Conservation (phyloP, 2,329 filamentous ascomycete species). For the Diplodia seriata region DNA sequence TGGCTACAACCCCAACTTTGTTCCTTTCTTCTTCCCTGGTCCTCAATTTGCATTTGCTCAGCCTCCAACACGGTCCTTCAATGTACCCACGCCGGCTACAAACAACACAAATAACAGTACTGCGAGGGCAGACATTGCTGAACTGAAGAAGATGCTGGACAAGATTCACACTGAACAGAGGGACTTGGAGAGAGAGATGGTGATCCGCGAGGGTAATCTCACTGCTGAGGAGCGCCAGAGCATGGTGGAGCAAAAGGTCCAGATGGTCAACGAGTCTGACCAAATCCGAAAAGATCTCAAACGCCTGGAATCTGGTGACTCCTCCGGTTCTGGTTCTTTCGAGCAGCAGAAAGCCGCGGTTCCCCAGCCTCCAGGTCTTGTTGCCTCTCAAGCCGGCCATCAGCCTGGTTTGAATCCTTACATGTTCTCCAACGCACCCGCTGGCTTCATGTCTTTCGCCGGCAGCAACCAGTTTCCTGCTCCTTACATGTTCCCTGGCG, state of each 20-base stretch:
- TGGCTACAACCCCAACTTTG: neutral
- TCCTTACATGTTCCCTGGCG: constrained; percentile 14
- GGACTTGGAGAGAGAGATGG: constrained; percentile 40
- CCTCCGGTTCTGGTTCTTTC: neutral
- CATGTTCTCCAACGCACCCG: constrained; percentile 2
- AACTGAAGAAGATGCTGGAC: constrained; percentile 45
- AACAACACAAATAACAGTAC: constrained; percentile 4
- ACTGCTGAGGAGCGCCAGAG: constrained; percentile 40
- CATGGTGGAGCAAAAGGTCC: constrained; percentile 47
- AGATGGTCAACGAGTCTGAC: constrained; percentile 47
- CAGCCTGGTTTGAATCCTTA: constrained; percentile 18
- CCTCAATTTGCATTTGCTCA: constrained; percentile 1
- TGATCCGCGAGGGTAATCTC: constrained; percentile 16
- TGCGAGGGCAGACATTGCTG: constrained; percentile 38
- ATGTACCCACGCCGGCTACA: constrained; percentile 28
- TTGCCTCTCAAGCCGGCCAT: constrained; percentile 1
- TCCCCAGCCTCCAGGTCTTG: neutral
- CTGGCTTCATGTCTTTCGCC: constrained; percentile 8
- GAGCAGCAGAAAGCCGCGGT: constrained; percentile 11
- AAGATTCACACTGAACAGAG: constrained; percentile 47
- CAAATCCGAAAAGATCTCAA: constrained; percentile 45
- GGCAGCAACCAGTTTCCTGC: constrained; percentile 3
- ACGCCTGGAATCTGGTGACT: constrained; percentile 34
- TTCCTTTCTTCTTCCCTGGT: constrained; percentile 17
- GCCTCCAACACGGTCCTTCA: constrained; percentile 8